Conservation (phyloP, 2,329 filamentous ascomycete species). For the Clonostachys chloroleuca region DNA sequence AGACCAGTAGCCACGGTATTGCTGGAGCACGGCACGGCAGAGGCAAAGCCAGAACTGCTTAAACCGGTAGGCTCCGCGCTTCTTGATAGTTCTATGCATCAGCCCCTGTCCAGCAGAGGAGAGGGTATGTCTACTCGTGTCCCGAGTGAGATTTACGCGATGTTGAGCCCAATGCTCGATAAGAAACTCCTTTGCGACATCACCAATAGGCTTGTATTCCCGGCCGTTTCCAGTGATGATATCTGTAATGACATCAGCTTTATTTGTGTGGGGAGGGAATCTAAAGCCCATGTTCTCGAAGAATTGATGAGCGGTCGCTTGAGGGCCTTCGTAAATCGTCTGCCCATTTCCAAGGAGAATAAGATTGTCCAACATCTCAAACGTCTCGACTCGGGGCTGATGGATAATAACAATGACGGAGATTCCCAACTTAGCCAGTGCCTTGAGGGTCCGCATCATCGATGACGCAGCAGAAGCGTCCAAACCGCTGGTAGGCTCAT, state of each 20-base stretch:
- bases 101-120: too few relatives aligned
- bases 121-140: too few relatives aligned
- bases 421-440: constrained; percentile 48
- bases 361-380: constrained; percentile 50
- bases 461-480: constrained; percentile 52
- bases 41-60: constrained; percentile 50
- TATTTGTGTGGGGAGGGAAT: constrained; percentile 45
- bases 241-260: constrained; percentile 55
- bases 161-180: too few relatives aligned
- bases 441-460: constrained; percentile 49
- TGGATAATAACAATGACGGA: constrained; percentile 57
- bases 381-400: constrained; percentile 55
- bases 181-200: too few relatives aligned
- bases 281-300: constrained; percentile 48
- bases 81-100: too few relatives aligned
- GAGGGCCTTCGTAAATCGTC: constrained; percentile 48
- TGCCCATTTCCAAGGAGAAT: constrained; percentile 50
- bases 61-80: too few relatives aligned
- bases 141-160: too few relatives aligned
- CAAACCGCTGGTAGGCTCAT: constrained; percentile 48
- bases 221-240: constrained; percentile 55
- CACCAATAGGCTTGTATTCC: constrained; percentile 33
- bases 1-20: constrained; percentile 44
- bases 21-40: constrained; percentile 47
- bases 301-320: constrained; percentile 35